Evolutionary conservation across 1,284 basidiomycete species (phyloP).

Genomic region (Leccinum insigne): DNA sequence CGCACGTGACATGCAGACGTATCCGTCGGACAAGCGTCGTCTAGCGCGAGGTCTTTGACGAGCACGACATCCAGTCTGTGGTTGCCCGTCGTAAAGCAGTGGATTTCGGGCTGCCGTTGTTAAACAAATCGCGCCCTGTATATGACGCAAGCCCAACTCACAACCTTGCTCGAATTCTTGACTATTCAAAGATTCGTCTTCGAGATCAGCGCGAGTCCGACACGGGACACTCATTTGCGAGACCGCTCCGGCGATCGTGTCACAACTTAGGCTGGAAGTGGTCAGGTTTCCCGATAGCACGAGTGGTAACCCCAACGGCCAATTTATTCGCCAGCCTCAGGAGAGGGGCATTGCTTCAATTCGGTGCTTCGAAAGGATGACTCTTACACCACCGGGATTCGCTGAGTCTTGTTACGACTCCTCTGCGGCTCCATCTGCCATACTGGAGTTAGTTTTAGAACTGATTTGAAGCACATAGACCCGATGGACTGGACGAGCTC

Average conservation of each 20-base stretch:
- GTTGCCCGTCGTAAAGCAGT: constrained; percentile 92
- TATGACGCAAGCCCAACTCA: no score
- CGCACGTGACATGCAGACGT: constrained; percentile 79
- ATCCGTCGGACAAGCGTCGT: constrained; percentile 71
- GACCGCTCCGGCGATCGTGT: no score
- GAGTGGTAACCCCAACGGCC: no score
- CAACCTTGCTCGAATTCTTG: no score
- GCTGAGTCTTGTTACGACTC: background rate
- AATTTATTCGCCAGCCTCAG: no score
- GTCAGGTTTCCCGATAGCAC: no score
- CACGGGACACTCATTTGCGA: no score
- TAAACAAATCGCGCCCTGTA: constrained; percentile 73
- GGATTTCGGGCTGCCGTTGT: constrained; percentile 86
- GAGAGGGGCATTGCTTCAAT: no score
- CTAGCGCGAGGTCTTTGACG: constrained; percentile 89
- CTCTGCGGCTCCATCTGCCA: constrained; percentile 4
- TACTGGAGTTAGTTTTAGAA: background rate
- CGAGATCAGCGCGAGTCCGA: no score
- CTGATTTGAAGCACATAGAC: no score
- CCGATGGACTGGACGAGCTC: background rate
- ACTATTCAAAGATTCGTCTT: no score
- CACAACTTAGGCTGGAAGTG: no score
- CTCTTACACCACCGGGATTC: background rate
- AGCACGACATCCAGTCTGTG: constrained; percentile 94
- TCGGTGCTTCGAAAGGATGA: background rate